Percentiles rank a stretch among this genome's conserved stretches.
phyloP scores from a whole-genome alignment of 2,329 filamentous ascomycete species.

The Pseudogymnoascus sp. region DNA sequence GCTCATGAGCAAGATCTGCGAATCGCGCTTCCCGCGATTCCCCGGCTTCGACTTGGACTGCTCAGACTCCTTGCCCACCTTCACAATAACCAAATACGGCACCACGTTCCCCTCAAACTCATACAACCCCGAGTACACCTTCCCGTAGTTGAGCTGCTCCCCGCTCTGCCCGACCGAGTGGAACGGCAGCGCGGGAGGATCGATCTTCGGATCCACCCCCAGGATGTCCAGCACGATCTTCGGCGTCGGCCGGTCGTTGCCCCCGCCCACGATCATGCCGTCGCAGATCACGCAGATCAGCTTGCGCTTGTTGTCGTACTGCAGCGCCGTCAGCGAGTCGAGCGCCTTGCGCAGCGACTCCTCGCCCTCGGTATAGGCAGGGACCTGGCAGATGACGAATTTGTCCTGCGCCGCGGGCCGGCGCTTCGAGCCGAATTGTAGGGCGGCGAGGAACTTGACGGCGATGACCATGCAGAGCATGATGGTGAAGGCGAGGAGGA shows the following conservation, averaged over 20 bases:
- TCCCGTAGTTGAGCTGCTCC: conserved; percentile 95
- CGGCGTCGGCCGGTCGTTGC: conserved; percentile 91
- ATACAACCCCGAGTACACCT: conserved; percentile 96
- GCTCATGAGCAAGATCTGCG: conserved; percentile 89
- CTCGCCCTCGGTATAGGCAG: conserved; percentile 96
- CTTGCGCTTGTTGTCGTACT: conserved; percentile 97
- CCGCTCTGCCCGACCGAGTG: conserved; percentile 82
- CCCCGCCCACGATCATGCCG: conserved; percentile 98
- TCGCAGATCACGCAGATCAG: conserved; percentile 87
- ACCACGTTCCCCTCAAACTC: conserved; percentile 97
- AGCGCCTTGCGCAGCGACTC: conserved; percentile 94
- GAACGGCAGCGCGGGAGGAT: conserved; percentile 89
- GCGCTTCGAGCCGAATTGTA: conserved; percentile 89
- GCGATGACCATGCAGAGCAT: conserved; percentile 72
- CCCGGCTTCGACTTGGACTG: conserved; percentile 85
- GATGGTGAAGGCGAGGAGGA: conserved; percentile 77
- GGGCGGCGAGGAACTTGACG: conserved; percentile 94
- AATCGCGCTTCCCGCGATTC: conserved; percentile 97
- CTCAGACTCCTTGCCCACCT: conserved; percentile 95
- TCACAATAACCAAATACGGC: conserved; percentile 90
- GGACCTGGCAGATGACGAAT: conserved; percentile 95
- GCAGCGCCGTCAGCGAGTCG: conserved; percentile 90
- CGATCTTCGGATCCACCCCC: conserved; percentile 92
- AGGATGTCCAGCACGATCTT: conserved; percentile 95
- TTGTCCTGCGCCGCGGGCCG: conserved; percentile 95